Percentiles rank a stretch among this genome's conserved stretches.
These are phyloP conservation scores for Cladosporium phlei DNA, from an alignment of 2,329 filamentous ascomycete genomes.

Conservation along the genomic window DNA sequence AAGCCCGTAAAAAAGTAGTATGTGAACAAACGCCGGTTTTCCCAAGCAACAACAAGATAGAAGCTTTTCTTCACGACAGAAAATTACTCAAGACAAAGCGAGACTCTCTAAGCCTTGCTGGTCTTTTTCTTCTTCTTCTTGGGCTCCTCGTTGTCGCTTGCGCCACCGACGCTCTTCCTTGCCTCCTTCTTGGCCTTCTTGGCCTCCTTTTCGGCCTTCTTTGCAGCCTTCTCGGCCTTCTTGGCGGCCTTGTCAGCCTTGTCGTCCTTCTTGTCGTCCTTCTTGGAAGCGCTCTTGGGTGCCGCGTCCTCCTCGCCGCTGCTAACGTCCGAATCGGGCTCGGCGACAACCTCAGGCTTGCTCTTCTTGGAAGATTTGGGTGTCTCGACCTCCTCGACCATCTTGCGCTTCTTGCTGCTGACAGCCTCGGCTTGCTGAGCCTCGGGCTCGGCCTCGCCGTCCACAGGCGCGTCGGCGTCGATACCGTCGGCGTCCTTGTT, in stretches of 20 bases:
- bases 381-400: slow-evolving; percentile 46
- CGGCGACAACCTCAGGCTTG: slow-evolving; percentile 16
- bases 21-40: no score
- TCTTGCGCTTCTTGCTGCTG: slow-evolving; percentile 35
- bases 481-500: slow-evolving; percentile 90
- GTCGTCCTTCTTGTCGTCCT: slow-evolving; percentile 27
- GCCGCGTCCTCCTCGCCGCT: slow-evolving; percentile 17
- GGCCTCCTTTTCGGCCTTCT: slow-evolving; percentile 49
- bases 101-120: slow-evolving; percentile 15
- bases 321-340: slow-evolving; percentile 20
- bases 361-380: slow-evolving; percentile 13
- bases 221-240: slow-evolving; percentile 32
- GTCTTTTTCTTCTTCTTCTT: slow-evolving; percentile 58
- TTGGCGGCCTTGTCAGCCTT: slow-evolving; percentile 32
- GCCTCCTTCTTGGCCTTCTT: slow-evolving; percentile 42
- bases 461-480: slow-evolving; percentile 56
- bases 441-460: slow-evolving; percentile 43
- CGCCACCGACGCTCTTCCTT: slow-evolving; percentile 39
- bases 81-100: not conserved
- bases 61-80: no score
- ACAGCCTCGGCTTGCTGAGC: slow-evolving; percentile 32
- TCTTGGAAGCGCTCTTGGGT: slow-evolving; percentile 24
- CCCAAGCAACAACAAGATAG: no score
- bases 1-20: no score
- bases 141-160: slow-evolving; percentile 42